phyloP scores from a whole-genome alignment of 805 yeast genomes.

The Candida rishiriensis region DNA sequence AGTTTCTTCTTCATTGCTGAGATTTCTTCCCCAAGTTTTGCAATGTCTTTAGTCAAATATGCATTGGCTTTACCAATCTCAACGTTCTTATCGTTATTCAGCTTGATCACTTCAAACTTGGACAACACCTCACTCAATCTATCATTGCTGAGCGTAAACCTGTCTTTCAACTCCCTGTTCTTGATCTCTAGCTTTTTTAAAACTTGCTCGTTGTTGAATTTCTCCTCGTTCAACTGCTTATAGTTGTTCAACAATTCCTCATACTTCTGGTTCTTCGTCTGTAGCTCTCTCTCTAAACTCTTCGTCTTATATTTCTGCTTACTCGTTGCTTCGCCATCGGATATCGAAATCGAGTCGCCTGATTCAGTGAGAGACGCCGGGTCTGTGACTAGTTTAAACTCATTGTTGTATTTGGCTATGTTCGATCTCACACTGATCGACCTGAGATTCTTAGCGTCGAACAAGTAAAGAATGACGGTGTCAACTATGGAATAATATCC shows the following conservation, averaged over 20 bases:
- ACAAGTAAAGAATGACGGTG: constrained; percentile 10
- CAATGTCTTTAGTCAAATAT: constrained; percentile 22
- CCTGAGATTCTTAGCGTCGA: neutral
- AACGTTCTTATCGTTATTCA: constrained; percentile 28
- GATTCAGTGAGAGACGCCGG: neutral
- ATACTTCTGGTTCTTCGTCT: constrained; percentile 16
- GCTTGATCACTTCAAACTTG: constrained; percentile 30
- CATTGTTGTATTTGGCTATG: constrained; percentile 8
- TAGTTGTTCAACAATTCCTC: constrained; percentile 28
- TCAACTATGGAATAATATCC: constrained; percentile 22
- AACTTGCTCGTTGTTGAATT: constrained; percentile 22
- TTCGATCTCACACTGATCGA: constrained; percentile 2
- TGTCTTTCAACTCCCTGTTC: constrained; percentile 16
- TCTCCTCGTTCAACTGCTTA: constrained; percentile 31
- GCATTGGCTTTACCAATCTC: constrained; percentile 27
- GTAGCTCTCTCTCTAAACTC: constrained; percentile 12
- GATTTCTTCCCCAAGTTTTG: constrained; percentile 18
- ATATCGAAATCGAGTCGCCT: neutral
- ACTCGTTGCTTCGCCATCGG: constrained; percentile 1
- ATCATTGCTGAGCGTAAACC: constrained; percentile 8
- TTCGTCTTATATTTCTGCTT: constrained; percentile 11
- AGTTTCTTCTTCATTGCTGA: constrained; percentile 9
- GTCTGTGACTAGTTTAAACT: constrained; percentile 6
- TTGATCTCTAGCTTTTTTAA: constrained; percentile 15
- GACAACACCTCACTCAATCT: constrained; percentile 21